phyloP scores from a whole-genome alignment of 768 basidiomycete genomes.

The Wakefieldia striispora region DNA sequence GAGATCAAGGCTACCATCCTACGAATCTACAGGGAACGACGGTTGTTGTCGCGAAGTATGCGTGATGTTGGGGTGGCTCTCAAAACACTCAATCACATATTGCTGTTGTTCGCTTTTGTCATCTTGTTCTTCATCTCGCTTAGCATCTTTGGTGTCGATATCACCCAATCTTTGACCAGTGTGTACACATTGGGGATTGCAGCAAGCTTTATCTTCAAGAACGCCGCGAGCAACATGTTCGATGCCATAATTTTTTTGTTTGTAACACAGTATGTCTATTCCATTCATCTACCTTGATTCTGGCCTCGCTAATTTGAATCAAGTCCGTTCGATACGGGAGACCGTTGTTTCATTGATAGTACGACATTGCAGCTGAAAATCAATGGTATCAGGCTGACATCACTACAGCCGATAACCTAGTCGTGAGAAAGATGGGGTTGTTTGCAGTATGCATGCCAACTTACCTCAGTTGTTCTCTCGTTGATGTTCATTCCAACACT shows the following conservation, averaged over 20 bases:
- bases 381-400: conserved; percentile 5
- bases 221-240: conserved; percentile 66
- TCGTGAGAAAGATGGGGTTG: conserved; percentile 78
- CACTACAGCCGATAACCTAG: conserved; percentile 57
- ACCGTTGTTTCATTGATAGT: conserved; percentile 75
- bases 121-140: conserved; percentile 73
- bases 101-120: conserved; percentile 60
- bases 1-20: conserved; percentile 71
- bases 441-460: conserved; percentile 56
- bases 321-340: conserved; percentile 80
- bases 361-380: conserved; percentile 14
- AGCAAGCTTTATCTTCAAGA: conserved; percentile 80
- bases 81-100: conserved; percentile 57
- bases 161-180: conserved; percentile 66
- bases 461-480: background rate
- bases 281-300: background rate
- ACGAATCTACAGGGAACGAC: conserved; percentile 75
- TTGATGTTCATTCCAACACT: background rate
- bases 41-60: conserved; percentile 73
- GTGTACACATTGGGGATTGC: conserved; percentile 72
- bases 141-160: conserved; percentile 66
- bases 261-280: conserved; percentile 69
- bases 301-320: conserved; percentile 1
- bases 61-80: conserved; percentile 71
- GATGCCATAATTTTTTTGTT: conserved; percentile 82